These are phyloP conservation scores for Aspergillus avenaceus DNA, from an alignment of 495 filamentous ascomycete genomes.

Conservation along the genomic window DNA sequence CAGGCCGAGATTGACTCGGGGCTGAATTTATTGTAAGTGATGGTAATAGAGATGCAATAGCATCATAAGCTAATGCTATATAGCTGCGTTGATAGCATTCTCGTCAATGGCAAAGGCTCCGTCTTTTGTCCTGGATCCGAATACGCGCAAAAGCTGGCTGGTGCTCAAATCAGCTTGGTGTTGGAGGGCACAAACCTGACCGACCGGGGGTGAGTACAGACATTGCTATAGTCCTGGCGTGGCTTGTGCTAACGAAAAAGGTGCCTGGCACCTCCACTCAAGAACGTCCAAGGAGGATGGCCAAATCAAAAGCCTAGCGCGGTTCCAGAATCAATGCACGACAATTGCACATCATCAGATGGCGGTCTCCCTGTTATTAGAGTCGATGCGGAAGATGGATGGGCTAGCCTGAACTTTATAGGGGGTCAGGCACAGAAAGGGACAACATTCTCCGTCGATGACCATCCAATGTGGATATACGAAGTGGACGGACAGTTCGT, in stretches of 20 bases:
- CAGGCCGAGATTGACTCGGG: conserved; percentile 31
- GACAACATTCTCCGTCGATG: conserved; percentile 34
- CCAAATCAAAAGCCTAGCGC: conserved; percentile 13
- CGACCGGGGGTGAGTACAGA: conserved; percentile 40
- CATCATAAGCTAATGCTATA: not conserved
- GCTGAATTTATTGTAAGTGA: conserved; percentile 22
- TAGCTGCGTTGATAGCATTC: conserved; percentile 42
- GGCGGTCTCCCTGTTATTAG: conserved; percentile 25
- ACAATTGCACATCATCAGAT: conserved; percentile 29
- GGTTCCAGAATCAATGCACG: conserved; percentile 11
- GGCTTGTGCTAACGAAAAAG: conserved; percentile 13
- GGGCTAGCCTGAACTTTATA: conserved; percentile 33
- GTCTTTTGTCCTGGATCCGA: conserved; percentile 39
- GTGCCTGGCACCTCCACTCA: conserved; percentile 8
- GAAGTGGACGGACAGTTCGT: conserved; percentile 42
- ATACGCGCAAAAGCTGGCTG: conserved; percentile 31
- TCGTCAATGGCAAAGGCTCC: conserved; percentile 55
- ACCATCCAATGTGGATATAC: conserved; percentile 42
- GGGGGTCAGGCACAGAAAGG: conserved; percentile 24
- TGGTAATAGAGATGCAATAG: not conserved
- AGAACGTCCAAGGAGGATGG: conserved; percentile 5
- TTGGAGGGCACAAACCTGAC: conserved; percentile 35
- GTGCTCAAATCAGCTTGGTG: conserved; percentile 18
- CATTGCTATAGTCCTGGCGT: too few relatives aligned
- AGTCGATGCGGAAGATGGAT: conserved; percentile 24